Percentiles rank a stretch among this genome's conserved stretches.
Conservation (phyloP, 2,329 filamentous ascomycete genomes). For the Pseudocercospora fuligena region DNA sequence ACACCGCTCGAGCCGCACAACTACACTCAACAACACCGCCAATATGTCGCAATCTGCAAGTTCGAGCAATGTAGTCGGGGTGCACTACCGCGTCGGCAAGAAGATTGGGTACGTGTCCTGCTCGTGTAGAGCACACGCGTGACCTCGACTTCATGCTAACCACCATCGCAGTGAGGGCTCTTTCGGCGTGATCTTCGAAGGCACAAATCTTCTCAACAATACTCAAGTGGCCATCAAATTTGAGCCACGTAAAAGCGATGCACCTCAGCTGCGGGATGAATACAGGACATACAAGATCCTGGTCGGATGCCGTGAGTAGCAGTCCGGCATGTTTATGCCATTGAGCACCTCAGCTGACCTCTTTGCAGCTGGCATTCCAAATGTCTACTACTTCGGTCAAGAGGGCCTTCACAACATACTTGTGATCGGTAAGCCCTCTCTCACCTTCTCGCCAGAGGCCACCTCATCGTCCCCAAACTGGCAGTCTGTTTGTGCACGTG, state of each 20-base stretch:
- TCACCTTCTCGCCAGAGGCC: not conserved
- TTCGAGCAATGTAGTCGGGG: constrained; percentile 89
- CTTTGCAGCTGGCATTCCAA: constrained; percentile 85
- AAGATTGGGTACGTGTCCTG: constrained; percentile 73
- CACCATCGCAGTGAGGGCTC: constrained; percentile 70
- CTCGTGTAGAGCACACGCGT: constrained; percentile 8
- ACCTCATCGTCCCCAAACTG: not conserved
- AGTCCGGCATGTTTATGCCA: constrained; percentile 1
- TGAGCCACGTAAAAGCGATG: constrained; percentile 98
- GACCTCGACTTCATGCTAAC: constrained; percentile 22
- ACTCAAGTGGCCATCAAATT: constrained; percentile 99
- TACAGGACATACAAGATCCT: constrained; percentile 99
- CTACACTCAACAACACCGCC: not conserved
- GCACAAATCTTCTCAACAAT: constrained; percentile 97
- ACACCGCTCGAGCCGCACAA: not conserved
- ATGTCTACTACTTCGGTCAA: constrained; percentile 99
- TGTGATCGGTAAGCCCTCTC: constrained; percentile 64
- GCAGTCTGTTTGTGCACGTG: constrained; percentile 17
- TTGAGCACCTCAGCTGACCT: constrained; percentile 10
- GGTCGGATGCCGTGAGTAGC: constrained; percentile 91
- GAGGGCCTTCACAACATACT: constrained; percentile 98
- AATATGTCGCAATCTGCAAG: constrained; percentile 17
- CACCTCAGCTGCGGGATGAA: constrained; percentile 95
- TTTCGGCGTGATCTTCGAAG: constrained; percentile 98
- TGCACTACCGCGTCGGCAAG: constrained; percentile 98